Base-by-base conservation (phyloP, 2,329 filamentous ascomycete species). In the Diaporthe capsici region DNA sequence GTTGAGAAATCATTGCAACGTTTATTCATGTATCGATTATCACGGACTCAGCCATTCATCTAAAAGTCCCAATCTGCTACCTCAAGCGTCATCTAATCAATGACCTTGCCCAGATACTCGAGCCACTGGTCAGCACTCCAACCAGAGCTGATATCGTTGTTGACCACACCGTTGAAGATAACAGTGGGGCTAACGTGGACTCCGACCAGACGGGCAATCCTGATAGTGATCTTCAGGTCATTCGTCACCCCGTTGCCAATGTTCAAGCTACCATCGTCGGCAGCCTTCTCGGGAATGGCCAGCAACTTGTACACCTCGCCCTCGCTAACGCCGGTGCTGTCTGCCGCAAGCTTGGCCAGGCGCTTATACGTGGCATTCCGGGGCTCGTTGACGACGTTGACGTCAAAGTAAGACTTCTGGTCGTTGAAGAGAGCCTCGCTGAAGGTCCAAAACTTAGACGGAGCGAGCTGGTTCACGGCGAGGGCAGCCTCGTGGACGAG, bases 151-250 rank as follows among this genome's bases (percentile, higher is more conserved):
- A 98, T 94, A 70, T 93, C 91, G 78, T 91, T 91, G 81, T 94
- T 94, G 68, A 97, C 92, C 34, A 97, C 90, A 0, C 96, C 95
- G 84, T 98, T 92, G 83, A 97, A 96, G 68, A 98, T 88, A 28
- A 96, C 95, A 0, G 96, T 98, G 2, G 96, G 96, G 57, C 95
- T 96, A 55, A 98, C 95, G 86, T 98, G 96, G 58, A 98, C 91
- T 17, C 96, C 94, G 12, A 94, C 90, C 79, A 97, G 85, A 58
- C 96, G 88, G 80, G 94, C 90, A 83, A 93, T 93, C 89, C 96
- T 97, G 77, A 96, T 91, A 80, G 96, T 86, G 67, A 94, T 84
- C 88, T 98, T 98, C 73, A 98, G 84, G 83, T 98, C 95, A 82
- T 94, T 90, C 34, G 96, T 98, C 71, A 97, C 93, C 74, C 87